Percentiles rank a stretch among this genome's conserved stretches.
Evolutionary conservation across 2,329 filamentous ascomycete species (phyloP).

Genomic region (Cercospora nicotianae): DNA sequence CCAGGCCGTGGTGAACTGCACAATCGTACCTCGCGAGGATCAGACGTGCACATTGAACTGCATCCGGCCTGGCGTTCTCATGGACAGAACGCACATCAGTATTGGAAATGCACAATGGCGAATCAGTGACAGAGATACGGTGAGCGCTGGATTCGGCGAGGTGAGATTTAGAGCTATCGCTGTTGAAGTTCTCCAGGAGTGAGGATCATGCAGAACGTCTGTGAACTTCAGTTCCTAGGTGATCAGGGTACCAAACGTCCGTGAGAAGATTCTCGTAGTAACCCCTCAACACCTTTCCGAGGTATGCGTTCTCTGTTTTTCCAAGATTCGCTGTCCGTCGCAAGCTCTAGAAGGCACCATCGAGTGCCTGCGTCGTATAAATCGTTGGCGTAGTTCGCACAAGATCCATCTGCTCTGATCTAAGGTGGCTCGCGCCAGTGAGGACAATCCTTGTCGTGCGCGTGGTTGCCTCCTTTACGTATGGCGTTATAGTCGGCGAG

Average conservation of each 20-base stretch:
- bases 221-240: background rate
- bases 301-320: background rate
- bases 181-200: background rate
- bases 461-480: background rate
- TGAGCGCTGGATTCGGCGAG: background rate
- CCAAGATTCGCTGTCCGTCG: background rate
- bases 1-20: background rate
- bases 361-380: too few relatives aligned
- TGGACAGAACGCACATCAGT: background rate
- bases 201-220: background rate
- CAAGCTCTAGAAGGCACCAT: background rate
- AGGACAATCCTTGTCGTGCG: background rate
- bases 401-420: too few relatives aligned
- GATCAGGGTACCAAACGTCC: background rate
- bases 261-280: background rate
- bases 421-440: too few relatives aligned
- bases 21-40: background rate
- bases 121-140: background rate
- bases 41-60: background rate
- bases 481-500: conserved; percentile 5
- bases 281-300: background rate
- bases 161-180: background rate
- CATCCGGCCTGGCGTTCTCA: background rate
- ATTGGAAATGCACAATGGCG: background rate
- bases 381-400: too few relatives aligned